phyloP scores from a whole-genome alignment of 2,329 filamentous ascomycete genomes.

The Hawksworthiomyces lignivorus region DNA sequence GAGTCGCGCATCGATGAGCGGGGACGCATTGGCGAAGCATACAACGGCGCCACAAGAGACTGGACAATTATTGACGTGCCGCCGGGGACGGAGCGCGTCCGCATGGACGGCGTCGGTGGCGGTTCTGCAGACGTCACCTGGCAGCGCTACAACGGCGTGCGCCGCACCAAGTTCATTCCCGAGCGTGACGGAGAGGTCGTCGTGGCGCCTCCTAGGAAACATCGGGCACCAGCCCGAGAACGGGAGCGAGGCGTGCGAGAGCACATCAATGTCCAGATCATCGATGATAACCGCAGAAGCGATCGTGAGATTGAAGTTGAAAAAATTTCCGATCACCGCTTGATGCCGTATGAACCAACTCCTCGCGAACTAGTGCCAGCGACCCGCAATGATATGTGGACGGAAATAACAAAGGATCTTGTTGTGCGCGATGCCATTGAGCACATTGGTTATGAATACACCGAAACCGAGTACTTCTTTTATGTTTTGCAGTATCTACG shows the following conservation, averaged over 20 bases:
- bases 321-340: conserved; percentile 39
- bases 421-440: conserved; percentile 83
- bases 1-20: conserved; percentile 48
- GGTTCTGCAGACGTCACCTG: conserved; percentile 70
- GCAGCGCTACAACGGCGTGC: conserved; percentile 71
- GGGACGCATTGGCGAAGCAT: conserved; percentile 64
- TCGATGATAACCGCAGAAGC: conserved; percentile 31
- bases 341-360: conserved; percentile 29
- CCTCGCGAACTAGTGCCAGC: conserved; percentile 27
- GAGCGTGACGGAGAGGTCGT: conserved; percentile 47
- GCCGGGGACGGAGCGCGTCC: conserved; percentile 73
- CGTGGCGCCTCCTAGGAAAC: conserved; percentile 13
- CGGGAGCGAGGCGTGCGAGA: conserved; percentile 23
- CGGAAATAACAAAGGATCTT: conserved; percentile 90
- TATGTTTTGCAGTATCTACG: conserved; percentile 87
- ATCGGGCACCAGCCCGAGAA: conserved; percentile 18
- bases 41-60: conserved; percentile 63
- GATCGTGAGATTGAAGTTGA: conserved; percentile 46
- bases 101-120: conserved; percentile 71
- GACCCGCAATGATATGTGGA: conserved; percentile 71
- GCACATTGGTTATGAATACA: conserved; percentile 74
- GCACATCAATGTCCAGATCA: conserved; percentile 39
- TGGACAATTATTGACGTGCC: conserved; percentile 82
- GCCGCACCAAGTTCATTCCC: conserved; percentile 65
- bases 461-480: conserved; percentile 83